A percentile compares a stretch with the other conserved stretches of the same genome.
These are phyloP conservation scores for Tolypocladium sp. DNA, from an alignment of 2,329 filamentous ascomycete genomes.

Conservation along the genomic window DNA sequence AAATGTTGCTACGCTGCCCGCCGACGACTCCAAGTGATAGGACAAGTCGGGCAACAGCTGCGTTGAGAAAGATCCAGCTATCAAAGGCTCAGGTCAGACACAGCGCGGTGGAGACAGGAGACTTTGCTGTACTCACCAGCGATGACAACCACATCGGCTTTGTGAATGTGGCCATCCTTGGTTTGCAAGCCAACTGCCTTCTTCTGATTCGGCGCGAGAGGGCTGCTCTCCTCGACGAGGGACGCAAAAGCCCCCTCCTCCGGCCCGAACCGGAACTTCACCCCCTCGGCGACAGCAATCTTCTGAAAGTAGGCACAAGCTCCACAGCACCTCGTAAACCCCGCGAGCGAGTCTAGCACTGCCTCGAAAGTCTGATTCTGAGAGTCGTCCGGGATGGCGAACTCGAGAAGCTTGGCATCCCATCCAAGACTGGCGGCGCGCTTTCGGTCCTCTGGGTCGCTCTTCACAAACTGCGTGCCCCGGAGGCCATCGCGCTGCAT, in stretches of 20 bases:
- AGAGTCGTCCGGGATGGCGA: conserved; percentile 9
- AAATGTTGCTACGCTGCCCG: conserved; percentile 17
- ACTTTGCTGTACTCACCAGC: conserved; percentile 10
- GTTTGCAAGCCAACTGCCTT: neutral
- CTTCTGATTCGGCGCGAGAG: neutral
- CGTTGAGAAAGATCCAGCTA: conserved; percentile 21
- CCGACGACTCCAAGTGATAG: conserved; percentile 19
- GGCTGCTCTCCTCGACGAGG: conserved; percentile 3
- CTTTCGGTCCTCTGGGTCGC: conserved; percentile 7
- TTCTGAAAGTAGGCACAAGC: conserved; percentile 11
- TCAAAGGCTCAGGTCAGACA: neutral
- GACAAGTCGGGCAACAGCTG: conserved; percentile 17
- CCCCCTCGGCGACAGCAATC: conserved; percentile 12
- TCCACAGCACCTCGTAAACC: conserved; percentile 11
- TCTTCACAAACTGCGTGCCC: conserved; percentile 13
- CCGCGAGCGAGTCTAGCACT: conserved; percentile 13
- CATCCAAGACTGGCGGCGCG: conserved; percentile 10
- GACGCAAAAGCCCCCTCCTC: conserved; percentile 13
- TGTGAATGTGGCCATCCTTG: conserved; percentile 10
- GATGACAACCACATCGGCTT: conserved; percentile 12
- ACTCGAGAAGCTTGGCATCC: conserved; percentile 13
- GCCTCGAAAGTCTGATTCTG: conserved; percentile 9
- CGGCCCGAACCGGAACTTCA: conserved; percentile 15
- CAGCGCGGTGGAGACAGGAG: neutral
- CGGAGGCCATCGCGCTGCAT: conserved; percentile 14